Evolutionary conservation across 1,284 basidiomycete genomes (phyloP).

Genomic region (Fomes fomentarius): DNA sequence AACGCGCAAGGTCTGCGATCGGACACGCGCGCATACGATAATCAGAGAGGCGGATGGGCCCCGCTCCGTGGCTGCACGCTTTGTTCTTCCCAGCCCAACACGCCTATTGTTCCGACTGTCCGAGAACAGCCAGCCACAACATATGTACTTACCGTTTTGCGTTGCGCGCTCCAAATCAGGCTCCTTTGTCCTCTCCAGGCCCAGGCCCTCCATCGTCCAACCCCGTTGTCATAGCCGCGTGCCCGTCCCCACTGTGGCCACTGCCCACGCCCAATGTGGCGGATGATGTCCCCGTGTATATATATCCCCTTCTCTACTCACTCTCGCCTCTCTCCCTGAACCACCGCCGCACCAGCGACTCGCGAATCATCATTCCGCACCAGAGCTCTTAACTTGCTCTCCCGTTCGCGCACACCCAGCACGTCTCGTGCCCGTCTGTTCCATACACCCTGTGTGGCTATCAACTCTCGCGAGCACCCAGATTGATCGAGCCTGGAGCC

Average conservation of each 20-base stretch:
- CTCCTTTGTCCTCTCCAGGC: conserved; percentile 22
- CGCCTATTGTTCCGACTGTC: conserved; percentile 19
- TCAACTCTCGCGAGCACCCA: not conserved
- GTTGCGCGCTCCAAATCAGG: conserved; percentile 14
- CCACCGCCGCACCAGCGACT: conserved; percentile 9
- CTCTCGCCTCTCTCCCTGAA: conserved; percentile 12
- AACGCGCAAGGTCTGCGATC: not conserved
- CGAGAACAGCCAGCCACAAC: conserved; percentile 16
- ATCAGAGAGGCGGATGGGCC: conserved; percentile 14
- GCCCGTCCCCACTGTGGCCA: conserved; percentile 19
- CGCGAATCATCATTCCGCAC: not conserved
- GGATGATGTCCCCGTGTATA: conserved; percentile 18
- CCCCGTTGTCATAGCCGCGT: conserved; percentile 25
- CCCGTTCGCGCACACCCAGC: not conserved
- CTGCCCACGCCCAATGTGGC: conserved; percentile 16
- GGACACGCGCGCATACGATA: conserved; percentile 7
- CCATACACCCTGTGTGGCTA: conserved; percentile 15
- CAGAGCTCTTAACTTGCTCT: no score
- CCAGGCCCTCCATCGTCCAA: conserved; percentile 14
- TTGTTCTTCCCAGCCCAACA: conserved; percentile 19
- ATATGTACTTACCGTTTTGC: conserved; percentile 8
- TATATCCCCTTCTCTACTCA: conserved; percentile 7
- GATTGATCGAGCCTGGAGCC: conserved; percentile 7
- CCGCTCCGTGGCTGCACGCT: conserved; percentile 8
- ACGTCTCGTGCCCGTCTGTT: conserved; percentile 1